Evolutionary conservation across 164 flowering plant genomes (phyloP).

Genomic region (Nymphaea thermarum): DNA sequence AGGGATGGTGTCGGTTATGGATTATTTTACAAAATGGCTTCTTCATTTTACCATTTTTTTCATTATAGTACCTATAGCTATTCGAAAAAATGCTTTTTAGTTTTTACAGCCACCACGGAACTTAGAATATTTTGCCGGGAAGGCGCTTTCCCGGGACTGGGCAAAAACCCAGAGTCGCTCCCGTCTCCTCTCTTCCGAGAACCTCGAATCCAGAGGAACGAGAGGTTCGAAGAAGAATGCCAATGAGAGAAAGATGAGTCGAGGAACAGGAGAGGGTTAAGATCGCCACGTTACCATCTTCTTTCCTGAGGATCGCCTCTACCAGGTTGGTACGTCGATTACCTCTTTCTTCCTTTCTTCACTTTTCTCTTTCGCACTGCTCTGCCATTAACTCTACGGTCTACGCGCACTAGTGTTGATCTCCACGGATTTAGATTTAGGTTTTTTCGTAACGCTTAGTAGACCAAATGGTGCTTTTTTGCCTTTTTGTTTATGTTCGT

Average conservation of each 20-base stretch:
- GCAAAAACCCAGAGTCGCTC: background rate
- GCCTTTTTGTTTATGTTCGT: background rate
- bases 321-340: slow-evolving; percentile 63
- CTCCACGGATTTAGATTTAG: no score
- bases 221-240: background rate
- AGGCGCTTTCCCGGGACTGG: no score
- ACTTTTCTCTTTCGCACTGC: background rate
- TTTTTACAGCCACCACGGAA: no score
- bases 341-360: background rate
- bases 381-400: background rate
- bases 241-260: slow-evolving; percentile 36
- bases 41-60: no score
- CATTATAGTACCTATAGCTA: no score
- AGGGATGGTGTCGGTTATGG: no score
- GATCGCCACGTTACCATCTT: slow-evolving; percentile 98
- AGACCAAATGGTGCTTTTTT: background rate
- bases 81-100: no score
- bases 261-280: slow-evolving; percentile 96
- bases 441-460: no score
- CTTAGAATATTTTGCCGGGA: no score
- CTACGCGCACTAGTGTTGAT: no score
- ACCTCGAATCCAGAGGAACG: background rate
- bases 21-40: no score
- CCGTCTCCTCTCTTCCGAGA: background rate
- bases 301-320: slow-evolving; percentile 96